Base-by-base conservation (phyloP, 345 rosid species). In the Turritis glabra region DNA sequence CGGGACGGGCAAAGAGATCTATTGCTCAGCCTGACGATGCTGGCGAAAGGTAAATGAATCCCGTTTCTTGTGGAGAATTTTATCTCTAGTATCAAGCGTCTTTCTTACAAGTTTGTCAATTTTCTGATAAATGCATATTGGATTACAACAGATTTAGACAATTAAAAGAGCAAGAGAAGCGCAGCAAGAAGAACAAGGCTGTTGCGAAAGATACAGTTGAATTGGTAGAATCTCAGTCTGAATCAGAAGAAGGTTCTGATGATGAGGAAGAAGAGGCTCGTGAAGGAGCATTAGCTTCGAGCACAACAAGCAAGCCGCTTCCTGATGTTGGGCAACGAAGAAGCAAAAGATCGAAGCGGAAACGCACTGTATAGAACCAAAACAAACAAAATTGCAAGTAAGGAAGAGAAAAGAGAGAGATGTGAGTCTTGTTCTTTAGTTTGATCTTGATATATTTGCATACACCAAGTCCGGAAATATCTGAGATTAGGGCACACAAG, bases 1-100 rank as follows among this genome's bases (percentile, higher is more conserved):
- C 99, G 8, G 99, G 99, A 64, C 89, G 87, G 37, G 97, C 99
- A 64, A 95, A 95, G 76, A 78, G 97, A 72, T 88, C 93, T 41
- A 87, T 79, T 72, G 86, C 90, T 77, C 90, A 90, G 80, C 89
- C 93, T 46, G 82, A 82, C 23, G 77, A 53, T 80, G 67, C 78
- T 66, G 96, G 97, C 29, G 96, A 92, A 32, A 90, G 90, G 99
- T 91, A 63, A 72, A 72, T 29, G 9, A 23, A 41, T 35, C 60
- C 35, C 54, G 0, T 15, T 26, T n/a, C n/a, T 12, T 27, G 23
- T 56, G 43, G 43, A 17, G 22, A 10, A 3, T 7, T 27, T 7
- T 17, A 56, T 56, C 7, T 57, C 43, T 5, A n/a, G 2, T 2
- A 60, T 22, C 11, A 59, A 22, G 6, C 3, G 7, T 22, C 21